A percentile compares a stretch with the other conserved stretches of the same genome.
These are phyloP conservation scores for Penicillium sp. DNA, from an alignment of 2,329 filamentous ascomycete genomes.

Conservation along the genomic window DNA sequence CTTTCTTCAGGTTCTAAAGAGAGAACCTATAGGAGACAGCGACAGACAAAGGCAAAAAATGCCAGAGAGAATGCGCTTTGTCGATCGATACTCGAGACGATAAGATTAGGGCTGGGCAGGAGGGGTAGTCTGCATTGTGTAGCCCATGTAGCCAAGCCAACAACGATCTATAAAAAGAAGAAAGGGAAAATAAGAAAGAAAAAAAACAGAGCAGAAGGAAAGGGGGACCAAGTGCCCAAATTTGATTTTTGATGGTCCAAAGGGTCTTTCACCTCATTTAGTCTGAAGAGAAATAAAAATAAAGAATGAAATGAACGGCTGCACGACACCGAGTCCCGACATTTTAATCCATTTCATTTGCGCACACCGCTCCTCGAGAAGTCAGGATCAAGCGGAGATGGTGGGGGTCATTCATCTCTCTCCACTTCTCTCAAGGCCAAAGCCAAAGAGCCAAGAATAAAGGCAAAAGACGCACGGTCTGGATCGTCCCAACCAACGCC, in stretches of 20 bases:
- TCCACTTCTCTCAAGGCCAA: conserved; percentile 1
- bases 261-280: neutral
- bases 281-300: neutral
- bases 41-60: conserved; percentile 1
- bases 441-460: neutral
- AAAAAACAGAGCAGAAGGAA: neutral
- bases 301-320: neutral
- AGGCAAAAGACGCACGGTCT: conserved; percentile 12
- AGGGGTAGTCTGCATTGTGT: conserved; percentile 17
- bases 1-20: neutral
- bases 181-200: neutral
- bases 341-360: conserved; percentile 5
- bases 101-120: conserved; percentile 24
- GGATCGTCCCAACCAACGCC: conserved; percentile 7
- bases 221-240: neutral
- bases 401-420: neutral
- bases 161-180: conserved; percentile 2
- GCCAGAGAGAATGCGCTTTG: neutral
- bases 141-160: neutral
- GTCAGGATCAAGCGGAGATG: neutral
- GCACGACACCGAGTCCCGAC: neutral
- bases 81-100: conserved; percentile 2
- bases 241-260: no score
- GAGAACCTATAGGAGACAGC: conserved; percentile 9
- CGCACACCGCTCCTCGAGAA: conserved; percentile 19